Evolutionary conservation across 345 rosid species (phyloP), one percentile per base, ranked within the genome.

Genomic region (Boechera stricta): DNA sequence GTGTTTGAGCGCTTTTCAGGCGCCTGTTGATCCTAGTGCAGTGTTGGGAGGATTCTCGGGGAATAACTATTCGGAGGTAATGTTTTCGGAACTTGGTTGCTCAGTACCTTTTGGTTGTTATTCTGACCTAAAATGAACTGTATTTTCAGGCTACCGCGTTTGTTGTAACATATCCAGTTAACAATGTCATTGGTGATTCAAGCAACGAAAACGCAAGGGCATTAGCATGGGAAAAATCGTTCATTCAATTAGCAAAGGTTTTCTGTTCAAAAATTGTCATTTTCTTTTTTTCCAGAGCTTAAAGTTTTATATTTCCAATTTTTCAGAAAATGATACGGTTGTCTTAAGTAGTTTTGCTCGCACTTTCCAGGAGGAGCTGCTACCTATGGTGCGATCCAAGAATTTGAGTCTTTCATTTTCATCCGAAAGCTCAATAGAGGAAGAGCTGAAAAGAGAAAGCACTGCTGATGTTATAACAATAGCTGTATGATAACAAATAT

Each of bases 11-110:
- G 98, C 99, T 73, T 94, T 92, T 82, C 74, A 94, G 82, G 99
- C 89, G 41, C 99, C 98, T 49, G 89, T 92, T 77, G 98, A 92
- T 85, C 99, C 99, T 79, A 94, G 94, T 85, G 90, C 98, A 58
- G 88, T 85, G 59, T 79, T 94, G 78, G 99, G 99, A 77, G 99
- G 98, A 47, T 94, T 94, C 81, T 79, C 90, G 29, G 92, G 96
- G 80, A 89, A 83, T 81, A 90, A 88, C 77, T 92, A 85, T 77
- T 86, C 91, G 6, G 97, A 92, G 98, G 98, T 92, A 87, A 80
- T 77, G 71, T 24, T 80, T 82, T 77, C 16, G 47, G 80, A 72
- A 42, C 70, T 60, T 36, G 47, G 54, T 59, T 72, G 64, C 52
- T 78, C 70, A 67, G 48, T 47, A 67, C 36, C 70, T 44, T 67